Evolutionary conservation across 225 moss, liverwort and hornwort species (phyloP), one percentile per base, ranked within the genome.

Genomic region (Pseudisothecium myosuroides): DNA sequence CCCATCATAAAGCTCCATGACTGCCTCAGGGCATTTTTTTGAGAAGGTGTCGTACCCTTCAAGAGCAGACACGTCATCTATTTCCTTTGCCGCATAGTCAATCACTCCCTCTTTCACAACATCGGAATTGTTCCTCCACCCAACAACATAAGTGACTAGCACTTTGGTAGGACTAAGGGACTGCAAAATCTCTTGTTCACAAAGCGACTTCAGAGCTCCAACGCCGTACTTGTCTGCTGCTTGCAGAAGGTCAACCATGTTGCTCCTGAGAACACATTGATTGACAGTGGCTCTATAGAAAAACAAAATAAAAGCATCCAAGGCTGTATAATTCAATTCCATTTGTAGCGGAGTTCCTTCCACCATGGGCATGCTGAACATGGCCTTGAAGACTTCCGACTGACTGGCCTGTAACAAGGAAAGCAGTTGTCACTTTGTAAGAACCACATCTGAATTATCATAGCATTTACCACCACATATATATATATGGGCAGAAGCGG

Each of bases 21-120:
- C 92, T 92, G 95, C 95, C 90, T 95, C 95, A 55, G 95, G 95
- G 89, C 95, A 95, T 85, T 93, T 93, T 86, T 95, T 95, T 54
- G 95, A 95, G 84, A 95, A 95, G 34, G 93, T 95, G 86, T 95
- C 93, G 83, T 95, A 95, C 81, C 95, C 95, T 92, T 95, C 95
- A 80, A 95, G 92, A 87, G 93, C 93, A 83, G 95, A 95, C 88
- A 95, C 93, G 88, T 95, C 95, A 91, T 95, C 93, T 83, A 95
- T 90, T 92, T 95, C 93, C 86, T 91, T 89, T 59, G 93, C 91
- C 85, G 93, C 93, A 89, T 95, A 95, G 63, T 93, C 92, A 90
- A 95, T 95, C 45, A 95, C 93, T 88, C 95, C 95, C 87, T 88
- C 93, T 93, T 95, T 95, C 90, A 95, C 92, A 79, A 93, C 84